These are phyloP conservation scores for Rhynchospora pubera DNA, from an alignment of 176 grass and related monocot genomes.

Conservation along the genomic window DNA sequence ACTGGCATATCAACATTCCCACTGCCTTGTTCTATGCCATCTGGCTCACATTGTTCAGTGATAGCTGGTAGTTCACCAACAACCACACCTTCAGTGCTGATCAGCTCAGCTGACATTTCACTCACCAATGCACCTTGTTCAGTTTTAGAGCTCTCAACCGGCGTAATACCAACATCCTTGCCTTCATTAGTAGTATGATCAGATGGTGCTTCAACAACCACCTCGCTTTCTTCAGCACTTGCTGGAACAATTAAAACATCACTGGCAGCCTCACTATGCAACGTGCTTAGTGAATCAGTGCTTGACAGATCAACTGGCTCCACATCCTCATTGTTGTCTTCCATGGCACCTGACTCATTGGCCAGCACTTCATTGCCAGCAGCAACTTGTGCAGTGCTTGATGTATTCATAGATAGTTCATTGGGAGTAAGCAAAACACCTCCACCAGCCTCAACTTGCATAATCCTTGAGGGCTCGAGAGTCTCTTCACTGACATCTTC, in stretches of 20 bases:
- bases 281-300: constrained; percentile 5
- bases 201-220: not conserved
- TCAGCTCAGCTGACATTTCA: not conserved
- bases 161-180: not conserved
- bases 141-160: not conserved
- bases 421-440: not conserved
- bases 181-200: not conserved
- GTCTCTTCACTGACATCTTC: not conserved
- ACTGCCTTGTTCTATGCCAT: constrained; percentile 15
- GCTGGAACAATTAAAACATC: constrained; percentile 8
- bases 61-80: not conserved
- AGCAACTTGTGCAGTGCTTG: not conserved
- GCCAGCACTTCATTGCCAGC: constrained; percentile 6
- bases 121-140: not conserved
- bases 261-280: constrained; percentile 19
- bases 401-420: not conserved
- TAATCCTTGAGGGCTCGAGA: not conserved
- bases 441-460: not conserved
- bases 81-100: constrained; percentile 1
- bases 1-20: not conserved
- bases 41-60: constrained; percentile 4
- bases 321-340: constrained; percentile 19
- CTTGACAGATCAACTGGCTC: not conserved
- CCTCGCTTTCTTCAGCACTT: not conserved
- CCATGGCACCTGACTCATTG: constrained; percentile 16